Percentiles rank a stretch among this genome's conserved stretches.
Evolutionary conservation across 163 green algal species (phyloP).

Genomic region (Chloroidium sp.): DNA sequence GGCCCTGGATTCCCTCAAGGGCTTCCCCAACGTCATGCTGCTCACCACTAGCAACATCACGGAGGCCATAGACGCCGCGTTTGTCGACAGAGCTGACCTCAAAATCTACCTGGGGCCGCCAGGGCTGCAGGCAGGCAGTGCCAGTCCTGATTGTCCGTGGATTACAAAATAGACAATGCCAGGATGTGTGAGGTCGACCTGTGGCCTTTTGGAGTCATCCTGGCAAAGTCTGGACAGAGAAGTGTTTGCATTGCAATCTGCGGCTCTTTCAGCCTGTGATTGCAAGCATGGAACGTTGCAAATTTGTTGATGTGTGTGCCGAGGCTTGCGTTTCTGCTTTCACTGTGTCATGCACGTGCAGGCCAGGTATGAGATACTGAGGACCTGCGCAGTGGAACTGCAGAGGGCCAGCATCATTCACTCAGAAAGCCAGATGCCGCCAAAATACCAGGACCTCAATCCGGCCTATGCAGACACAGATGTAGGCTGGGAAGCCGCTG

Average conservation of each 20-base stretch:
- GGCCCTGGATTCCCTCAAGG: constrained; percentile 42
- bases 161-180: no score
- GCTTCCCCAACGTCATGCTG: constrained; percentile 23
- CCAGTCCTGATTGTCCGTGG: no score
- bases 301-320: no score
- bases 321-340: not conserved
- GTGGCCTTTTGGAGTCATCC: no score
- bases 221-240: no score
- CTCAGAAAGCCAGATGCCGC: constrained; percentile 3
- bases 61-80: constrained; percentile 81
- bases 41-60: constrained; percentile 87
- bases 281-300: no score
- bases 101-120: constrained; percentile 84
- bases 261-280: no score
- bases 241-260: no score
- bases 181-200: no score
- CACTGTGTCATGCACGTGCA: constrained; percentile 7
- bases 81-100: constrained; percentile 94
- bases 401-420: constrained; percentile 50
- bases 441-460: not conserved
- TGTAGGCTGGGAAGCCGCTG: no score
- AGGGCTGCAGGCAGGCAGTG: not conserved
- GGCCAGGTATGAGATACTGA: constrained; percentile 81
- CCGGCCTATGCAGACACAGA: no score
- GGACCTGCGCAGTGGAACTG: constrained; percentile 68